Conservation (phyloP, 768 basidiomycete species). For the Scleroderma bovista region DNA sequence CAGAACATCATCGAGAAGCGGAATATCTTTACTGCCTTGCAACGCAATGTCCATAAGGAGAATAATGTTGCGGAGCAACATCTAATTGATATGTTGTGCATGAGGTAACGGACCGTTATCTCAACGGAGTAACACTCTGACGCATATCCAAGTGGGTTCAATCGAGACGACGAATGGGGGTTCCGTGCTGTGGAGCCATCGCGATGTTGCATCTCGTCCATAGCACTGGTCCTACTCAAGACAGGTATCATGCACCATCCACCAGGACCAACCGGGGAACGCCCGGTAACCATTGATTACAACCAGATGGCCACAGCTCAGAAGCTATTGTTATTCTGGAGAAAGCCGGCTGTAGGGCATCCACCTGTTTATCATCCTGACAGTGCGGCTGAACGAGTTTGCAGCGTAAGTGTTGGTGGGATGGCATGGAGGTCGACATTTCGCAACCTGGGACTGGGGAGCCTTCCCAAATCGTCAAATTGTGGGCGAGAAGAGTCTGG, state of each 20-base stretch:
- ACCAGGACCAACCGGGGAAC: constrained; percentile 47
- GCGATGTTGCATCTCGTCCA: constrained; percentile 96
- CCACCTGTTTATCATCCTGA: not conserved
- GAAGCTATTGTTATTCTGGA: constrained; percentile 95
- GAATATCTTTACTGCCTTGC: constrained; percentile 95
- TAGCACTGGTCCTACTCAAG: constrained; percentile 94
- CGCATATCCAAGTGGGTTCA: constrained; percentile 61
- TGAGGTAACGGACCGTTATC: constrained; percentile 61
- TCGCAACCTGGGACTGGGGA: constrained; percentile 50
- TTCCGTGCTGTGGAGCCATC: constrained; percentile 93
- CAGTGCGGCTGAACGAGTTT: not conserved
- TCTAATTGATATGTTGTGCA: constrained; percentile 99
- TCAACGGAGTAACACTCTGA: constrained; percentile 9
- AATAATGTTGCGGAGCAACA: constrained; percentile 99
- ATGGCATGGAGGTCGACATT: constrained; percentile 87
- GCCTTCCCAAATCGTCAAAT: constrained; percentile 60
- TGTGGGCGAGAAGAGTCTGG: constrained; percentile 98
- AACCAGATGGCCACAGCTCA: constrained; percentile 96
- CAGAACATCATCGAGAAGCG: constrained; percentile 81
- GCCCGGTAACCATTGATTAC: constrained; percentile 79
- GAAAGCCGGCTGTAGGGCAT: constrained; percentile 92
- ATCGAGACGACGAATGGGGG: constrained; percentile 98
- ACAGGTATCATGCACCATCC: constrained; percentile 85
- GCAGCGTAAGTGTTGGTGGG: constrained; percentile 99
- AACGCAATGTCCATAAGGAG: constrained; percentile 98